Conservation (phyloP, 805 yeast genomes). For the Helenozyma rhizophorensis region DNA sequence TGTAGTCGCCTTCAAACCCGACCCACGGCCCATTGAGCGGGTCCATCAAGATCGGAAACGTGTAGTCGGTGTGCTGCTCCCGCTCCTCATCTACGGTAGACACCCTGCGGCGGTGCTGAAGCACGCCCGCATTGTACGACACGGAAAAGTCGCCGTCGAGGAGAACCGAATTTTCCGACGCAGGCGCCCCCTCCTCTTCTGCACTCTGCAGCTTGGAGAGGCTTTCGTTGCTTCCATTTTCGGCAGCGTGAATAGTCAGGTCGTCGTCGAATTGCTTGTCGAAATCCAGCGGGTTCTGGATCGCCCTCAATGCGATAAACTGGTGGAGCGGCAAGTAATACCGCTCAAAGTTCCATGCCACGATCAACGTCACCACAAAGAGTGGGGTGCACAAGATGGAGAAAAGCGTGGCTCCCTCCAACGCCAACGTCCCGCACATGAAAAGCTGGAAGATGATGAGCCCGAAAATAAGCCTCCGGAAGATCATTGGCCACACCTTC, state of each 20-base stretch:
- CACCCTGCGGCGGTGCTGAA: conserved; percentile 28
- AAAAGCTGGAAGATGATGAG: conserved; percentile 53
- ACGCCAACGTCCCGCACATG: conserved; percentile 60
- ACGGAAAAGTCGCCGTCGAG: conserved; percentile 16
- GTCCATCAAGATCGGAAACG: conserved; percentile 45
- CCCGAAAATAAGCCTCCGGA: conserved; percentile 52
- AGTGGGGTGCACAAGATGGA: conserved; percentile 49
- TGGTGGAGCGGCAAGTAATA: conserved; percentile 50
- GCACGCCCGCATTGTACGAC: conserved; percentile 5
- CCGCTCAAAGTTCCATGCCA: conserved; percentile 48
- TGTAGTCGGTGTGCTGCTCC: conserved; percentile 47
- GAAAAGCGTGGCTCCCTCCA: conserved; percentile 51
- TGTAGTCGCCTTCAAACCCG: conserved; percentile 50
- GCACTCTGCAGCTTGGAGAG: no score
- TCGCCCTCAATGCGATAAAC: conserved; percentile 58
- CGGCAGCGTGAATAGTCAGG: conserved; percentile 11
- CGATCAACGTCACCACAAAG: conserved; percentile 41
- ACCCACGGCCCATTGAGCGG: conserved; percentile 54
- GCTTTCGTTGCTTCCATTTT: conserved; percentile 4
- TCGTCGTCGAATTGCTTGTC: conserved; percentile 42
- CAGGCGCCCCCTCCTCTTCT: no score
- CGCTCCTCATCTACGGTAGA: conserved; percentile 57
- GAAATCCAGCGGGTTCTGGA: conserved; percentile 39
- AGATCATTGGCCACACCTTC: conserved; percentile 62
- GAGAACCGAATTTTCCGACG: conserved; percentile 8